Evolutionary conservation across 345 rosid species (phyloP).

Genomic region (Pugionium cornutum): DNA sequence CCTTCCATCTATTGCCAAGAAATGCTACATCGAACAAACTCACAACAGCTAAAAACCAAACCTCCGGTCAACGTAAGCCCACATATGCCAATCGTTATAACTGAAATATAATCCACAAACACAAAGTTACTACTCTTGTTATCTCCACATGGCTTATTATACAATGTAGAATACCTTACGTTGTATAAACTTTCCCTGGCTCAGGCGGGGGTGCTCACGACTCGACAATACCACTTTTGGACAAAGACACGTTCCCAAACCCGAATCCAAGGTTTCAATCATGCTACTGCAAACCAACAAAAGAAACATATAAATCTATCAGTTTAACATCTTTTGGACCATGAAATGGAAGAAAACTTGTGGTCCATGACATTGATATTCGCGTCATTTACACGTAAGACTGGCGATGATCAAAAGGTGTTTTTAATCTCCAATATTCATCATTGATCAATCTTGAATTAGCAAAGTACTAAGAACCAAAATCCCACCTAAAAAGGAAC

Average conservation of each 20-base stretch:
- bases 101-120: constrained; percentile 32
- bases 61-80: constrained; percentile 25
- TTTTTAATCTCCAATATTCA: constrained; percentile 22
- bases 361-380: constrained; percentile 40
- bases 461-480: constrained; percentile 40
- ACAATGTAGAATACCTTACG: no score
- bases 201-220: constrained; percentile 25
- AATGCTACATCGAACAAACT: constrained; percentile 14
- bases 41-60: constrained; percentile 14
- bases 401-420: constrained; percentile 19
- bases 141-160: no score
- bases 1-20: not conserved
- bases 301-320: constrained; percentile 37
- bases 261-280: constrained; percentile 39
- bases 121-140: constrained; percentile 2
- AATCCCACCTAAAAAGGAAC: constrained; percentile 31
- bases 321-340: constrained; percentile 39
- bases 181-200: constrained; percentile 31
- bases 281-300: constrained; percentile 34
- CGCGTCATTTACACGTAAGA: constrained; percentile 43
- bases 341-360: constrained; percentile 26
- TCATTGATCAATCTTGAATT: constrained; percentile 40
- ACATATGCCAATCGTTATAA: not conserved
- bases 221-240: constrained; percentile 36
- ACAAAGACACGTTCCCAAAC: constrained; percentile 35